Evolutionary conservation across 768 basidiomycete genomes (phyloP).

Genomic region (Ephemerocybe angulata): DNA sequence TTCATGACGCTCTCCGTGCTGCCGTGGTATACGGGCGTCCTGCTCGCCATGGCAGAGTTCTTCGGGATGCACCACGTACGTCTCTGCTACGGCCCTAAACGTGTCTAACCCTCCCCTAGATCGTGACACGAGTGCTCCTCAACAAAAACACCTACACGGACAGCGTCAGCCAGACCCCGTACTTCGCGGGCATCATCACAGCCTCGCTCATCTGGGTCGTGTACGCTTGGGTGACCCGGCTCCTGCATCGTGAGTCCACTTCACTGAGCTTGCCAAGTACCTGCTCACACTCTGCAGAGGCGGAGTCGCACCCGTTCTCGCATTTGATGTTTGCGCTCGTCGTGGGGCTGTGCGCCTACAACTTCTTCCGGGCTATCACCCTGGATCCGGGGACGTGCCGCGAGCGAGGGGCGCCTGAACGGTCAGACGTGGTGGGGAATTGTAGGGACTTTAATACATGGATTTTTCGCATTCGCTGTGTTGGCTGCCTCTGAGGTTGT

Average conservation of each 20-base stretch:
- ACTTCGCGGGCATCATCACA: slow-evolving; percentile 88
- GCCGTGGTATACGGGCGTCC: slow-evolving; percentile 86
- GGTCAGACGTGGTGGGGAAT: no score
- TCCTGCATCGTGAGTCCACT: slow-evolving; percentile 64
- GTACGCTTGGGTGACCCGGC: slow-evolving; percentile 75
- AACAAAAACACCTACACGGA: slow-evolving; percentile 82
- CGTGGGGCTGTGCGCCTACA: no score
- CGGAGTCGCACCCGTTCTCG: no score
- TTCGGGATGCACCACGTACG: slow-evolving; percentile 89
- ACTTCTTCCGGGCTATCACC: no score
- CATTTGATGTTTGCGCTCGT: no score
- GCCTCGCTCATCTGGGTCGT: slow-evolving; percentile 85
- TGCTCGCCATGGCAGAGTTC: slow-evolving; percentile 82
- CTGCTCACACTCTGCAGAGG: no score
- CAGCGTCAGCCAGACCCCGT: slow-evolving; percentile 81
- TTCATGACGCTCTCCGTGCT: slow-evolving; percentile 80
- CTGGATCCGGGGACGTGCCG: no score
- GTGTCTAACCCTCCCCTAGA: slow-evolving; percentile 35
- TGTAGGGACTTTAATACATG: no score
- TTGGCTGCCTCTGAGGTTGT: no score
- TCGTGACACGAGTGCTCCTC: slow-evolving; percentile 81
- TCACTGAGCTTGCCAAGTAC: no score
- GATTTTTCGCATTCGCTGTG: no score
- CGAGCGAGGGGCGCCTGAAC: no score
- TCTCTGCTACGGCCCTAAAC: slow-evolving; percentile 7